Conservation (phyloP, 257 asterid species). For the Nicotiana otophora region DNA sequence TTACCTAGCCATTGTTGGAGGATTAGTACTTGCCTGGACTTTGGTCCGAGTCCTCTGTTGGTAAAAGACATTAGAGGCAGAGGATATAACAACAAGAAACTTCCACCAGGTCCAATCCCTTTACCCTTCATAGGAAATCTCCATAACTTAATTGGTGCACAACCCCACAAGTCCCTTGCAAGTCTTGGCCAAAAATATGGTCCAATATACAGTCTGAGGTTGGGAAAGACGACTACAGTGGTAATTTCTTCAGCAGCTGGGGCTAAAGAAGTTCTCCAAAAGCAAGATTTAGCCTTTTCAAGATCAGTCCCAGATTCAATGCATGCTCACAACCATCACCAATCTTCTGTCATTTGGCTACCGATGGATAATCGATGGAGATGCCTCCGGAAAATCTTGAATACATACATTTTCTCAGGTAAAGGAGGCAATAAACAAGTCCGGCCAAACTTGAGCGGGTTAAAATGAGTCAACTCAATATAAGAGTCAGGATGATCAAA, state of each 20-base stretch:
- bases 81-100: slow-evolving; percentile 10
- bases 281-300: slow-evolving; percentile 22
- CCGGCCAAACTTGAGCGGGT: background rate
- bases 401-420: slow-evolving; percentile 49
- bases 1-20: slow-evolving; percentile 27
- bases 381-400: slow-evolving; percentile 10
- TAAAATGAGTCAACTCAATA: background rate
- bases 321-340: slow-evolving; percentile 11
- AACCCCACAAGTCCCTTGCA: slow-evolving; percentile 18
- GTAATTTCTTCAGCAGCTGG: background rate
- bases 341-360: slow-evolving; percentile 11
- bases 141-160: slow-evolving; percentile 13
- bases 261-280: slow-evolving; percentile 8
- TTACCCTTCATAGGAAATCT: slow-evolving; percentile 6
- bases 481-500: background rate
- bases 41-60: background rate
- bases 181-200: slow-evolving; percentile 20
- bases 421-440: too few relatives aligned
- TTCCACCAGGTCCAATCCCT: slow-evolving; percentile 4
- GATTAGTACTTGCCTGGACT: slow-evolving; percentile 30
- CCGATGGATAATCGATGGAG: slow-evolving; percentile 16
- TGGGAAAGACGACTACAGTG: background rate
- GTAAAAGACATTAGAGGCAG: slow-evolving; percentile 4
- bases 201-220: slow-evolving; percentile 5
- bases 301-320: slow-evolving; percentile 13